A percentile compares a stretch with the other conserved stretches of the same genome.
These are phyloP conservation scores for Lactarius hatsudake DNA, from an alignment of 768 basidiomycete species.

Conservation along the genomic window DNA sequence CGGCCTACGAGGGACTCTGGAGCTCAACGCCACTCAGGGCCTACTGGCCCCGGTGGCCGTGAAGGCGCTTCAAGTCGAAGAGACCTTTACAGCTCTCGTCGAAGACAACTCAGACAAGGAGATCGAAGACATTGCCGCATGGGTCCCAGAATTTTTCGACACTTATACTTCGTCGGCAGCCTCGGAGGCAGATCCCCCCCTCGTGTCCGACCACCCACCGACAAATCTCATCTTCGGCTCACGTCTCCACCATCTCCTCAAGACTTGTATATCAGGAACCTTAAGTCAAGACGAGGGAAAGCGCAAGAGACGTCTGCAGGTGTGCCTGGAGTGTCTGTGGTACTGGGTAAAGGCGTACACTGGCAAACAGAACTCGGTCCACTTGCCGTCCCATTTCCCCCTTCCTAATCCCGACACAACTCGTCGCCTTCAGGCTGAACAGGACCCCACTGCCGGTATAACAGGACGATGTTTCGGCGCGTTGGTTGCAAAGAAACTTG, in stretches of 20 bases:
- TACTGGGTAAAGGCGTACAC: neutral
- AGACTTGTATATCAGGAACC: neutral
- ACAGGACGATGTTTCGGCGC: neutral
- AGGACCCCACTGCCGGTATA: neutral
- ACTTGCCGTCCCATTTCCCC: neutral
- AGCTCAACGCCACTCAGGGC: neutral
- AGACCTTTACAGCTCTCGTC: neutral
- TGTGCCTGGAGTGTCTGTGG: neutral
- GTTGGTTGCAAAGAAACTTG: neutral
- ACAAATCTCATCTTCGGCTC: neutral
- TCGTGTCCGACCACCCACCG: neutral
- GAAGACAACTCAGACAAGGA: neutral
- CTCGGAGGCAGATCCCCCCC: no score
- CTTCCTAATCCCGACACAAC: neutral
- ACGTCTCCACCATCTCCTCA: neutral
- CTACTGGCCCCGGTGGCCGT: neutral
- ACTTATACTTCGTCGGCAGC: neutral
- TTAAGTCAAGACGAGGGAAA: neutral
- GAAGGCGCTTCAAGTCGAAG: neutral
- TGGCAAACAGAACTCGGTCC: neutral
- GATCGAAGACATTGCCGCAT: neutral
- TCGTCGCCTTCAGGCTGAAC: neutral
- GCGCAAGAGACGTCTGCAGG: neutral
- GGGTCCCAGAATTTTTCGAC: neutral
- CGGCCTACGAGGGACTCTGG: neutral